Evolutionary conservation across 176 grass and related monocot species (phyloP), one percentile per base, ranked within the genome.

Genomic region (Elaeis guineensis): DNA sequence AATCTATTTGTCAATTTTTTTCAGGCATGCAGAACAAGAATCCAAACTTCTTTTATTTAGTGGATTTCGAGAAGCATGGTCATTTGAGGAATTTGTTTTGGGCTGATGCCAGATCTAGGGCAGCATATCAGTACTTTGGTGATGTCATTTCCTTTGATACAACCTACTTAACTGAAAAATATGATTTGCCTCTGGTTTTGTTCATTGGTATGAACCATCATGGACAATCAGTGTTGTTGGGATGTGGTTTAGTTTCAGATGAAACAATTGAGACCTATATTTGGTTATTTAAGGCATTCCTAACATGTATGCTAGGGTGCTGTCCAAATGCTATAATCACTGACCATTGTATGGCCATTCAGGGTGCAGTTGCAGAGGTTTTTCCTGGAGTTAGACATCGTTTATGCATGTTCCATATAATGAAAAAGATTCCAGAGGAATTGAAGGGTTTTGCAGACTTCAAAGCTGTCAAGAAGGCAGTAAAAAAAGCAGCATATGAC

Each of bases 391-490:
- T 75, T 66, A 80, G 63, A 16, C 84, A 89, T 74, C 84, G 93
- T 58, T 67, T 98, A 59, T 98, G 87, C 59, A 74, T 90, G 62
- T 79, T 72, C 63, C 81, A 82, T 59, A 85, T 98, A 62, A 80
- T 98, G 81, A 97, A 78, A 80, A 82, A 81, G 66, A 57, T 98
- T 53, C 59, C 81, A 44, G 80, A 92, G 71, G 85, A 89, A 58
- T 75, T 98, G 29, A 98, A 82, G 82, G 69, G 61, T 32, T 80
- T 84, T 67, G 74, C 74, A 26, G 78, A 98, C n/a, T 89, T 79
- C 73, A 98, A 91, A 85, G 72, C 71, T 61, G 91, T 98, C 50
- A 91, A 86, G 60, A 85, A 84, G 55, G 49, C 72, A 19, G 44
- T 98, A 64, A 79, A 88, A 63, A 92, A 92, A 78, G 72, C 82